Conservation (phyloP, 768 basidiomycete genomes). For the Calocybe gangraenosa region DNA sequence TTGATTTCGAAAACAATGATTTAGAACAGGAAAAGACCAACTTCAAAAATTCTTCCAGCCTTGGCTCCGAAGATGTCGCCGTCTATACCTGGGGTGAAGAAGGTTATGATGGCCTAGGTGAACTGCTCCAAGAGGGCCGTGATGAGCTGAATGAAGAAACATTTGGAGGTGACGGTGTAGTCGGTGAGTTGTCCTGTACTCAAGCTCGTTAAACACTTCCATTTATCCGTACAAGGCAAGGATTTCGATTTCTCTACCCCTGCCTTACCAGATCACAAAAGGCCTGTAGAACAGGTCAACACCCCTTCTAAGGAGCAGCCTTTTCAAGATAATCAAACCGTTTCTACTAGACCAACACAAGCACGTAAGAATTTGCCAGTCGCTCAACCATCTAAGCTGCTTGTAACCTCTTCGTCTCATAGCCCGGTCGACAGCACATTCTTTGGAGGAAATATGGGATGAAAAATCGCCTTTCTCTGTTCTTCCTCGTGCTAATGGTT, state of each 20-base stretch:
- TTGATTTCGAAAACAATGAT: conserved; percentile 63
- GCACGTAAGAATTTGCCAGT: conserved; percentile 19
- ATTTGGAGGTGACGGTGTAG: conserved; percentile 67
- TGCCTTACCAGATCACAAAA: conserved; percentile 26
- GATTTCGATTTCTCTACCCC: conserved; percentile 84
- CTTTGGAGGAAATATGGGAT: conserved; percentile 77
- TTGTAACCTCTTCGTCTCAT: conserved; percentile 15
- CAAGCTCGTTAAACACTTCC: conserved; percentile 1
- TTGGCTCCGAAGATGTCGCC: conserved; percentile 76
- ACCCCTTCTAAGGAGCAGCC: conserved; percentile 22
- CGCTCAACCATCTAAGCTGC: conserved; percentile 5
- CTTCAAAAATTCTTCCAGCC: conserved; percentile 42
- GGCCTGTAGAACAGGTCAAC: neutral
- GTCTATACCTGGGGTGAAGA: conserved; percentile 94
- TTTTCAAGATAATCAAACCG: conserved; percentile 15
- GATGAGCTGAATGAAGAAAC: conserved; percentile 98
- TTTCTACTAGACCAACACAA: conserved; percentile 20
- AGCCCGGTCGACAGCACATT: conserved; percentile 39
- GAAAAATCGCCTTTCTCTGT: conserved; percentile 75
- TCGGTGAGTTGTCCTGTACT: conserved; percentile 55
- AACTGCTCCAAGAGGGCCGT: conserved; percentile 81
- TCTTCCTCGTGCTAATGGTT: conserved; percentile 52
- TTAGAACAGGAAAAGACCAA: conserved; percentile 62
- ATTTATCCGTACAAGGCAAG: conserved; percentile 49
- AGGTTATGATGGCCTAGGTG: conserved; percentile 85